phyloP scores from a whole-genome alignment of 345 rosid genomes.

The Populus alba region DNA sequence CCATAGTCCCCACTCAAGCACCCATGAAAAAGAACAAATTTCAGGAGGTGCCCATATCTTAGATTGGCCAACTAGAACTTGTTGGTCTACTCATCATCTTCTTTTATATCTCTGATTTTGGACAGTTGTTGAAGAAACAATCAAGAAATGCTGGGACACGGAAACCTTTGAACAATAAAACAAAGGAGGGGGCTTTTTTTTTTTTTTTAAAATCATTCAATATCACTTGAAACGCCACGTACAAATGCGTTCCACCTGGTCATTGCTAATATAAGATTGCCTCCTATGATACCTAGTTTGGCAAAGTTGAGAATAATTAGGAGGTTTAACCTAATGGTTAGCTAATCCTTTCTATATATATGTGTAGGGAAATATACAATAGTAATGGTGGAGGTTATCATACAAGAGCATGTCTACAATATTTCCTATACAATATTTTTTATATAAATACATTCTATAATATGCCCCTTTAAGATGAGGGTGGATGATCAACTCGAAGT shows the following conservation, averaged over 20 bases:
- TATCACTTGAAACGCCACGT: neutral
- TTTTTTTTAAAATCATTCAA: neutral
- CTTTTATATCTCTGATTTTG: conserved; percentile 7
- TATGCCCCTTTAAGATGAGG: no score
- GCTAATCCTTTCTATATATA: no score
- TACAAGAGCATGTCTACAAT: no score
- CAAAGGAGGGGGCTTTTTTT: no score
- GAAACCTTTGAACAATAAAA: no score
- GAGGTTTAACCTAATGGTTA: no score
- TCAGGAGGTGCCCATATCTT: neutral
- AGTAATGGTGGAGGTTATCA: no score
- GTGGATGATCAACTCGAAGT: no score
- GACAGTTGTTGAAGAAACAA: neutral
- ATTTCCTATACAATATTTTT: no score
- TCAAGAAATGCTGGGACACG: neutral
- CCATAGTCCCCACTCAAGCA: neutral
- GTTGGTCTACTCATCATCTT: conserved; percentile 13
- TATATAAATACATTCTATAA: no score
- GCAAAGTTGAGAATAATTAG: no score
- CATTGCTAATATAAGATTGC: neutral
- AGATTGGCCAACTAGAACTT: neutral
- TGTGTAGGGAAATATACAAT: no score
- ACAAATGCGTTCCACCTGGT: conserved; percentile 7
- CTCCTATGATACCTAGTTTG: conserved; percentile 9
- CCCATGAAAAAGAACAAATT: neutral